Conservation (phyloP, 306 rosid species). For the Medicago ruthenica region DNA sequence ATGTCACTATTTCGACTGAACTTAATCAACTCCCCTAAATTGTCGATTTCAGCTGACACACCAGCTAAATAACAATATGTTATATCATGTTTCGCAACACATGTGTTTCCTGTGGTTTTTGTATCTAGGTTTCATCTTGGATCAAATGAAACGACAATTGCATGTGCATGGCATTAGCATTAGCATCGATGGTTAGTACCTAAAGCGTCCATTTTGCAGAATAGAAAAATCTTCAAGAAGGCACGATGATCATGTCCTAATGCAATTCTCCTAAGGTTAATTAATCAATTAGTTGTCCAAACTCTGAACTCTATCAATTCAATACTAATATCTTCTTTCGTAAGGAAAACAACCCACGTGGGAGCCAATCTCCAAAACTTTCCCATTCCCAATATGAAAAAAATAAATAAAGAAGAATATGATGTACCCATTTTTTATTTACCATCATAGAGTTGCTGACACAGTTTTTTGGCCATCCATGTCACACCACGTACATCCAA, state of each 20-base stretch:
- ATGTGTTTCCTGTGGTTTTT: constrained; percentile 39
- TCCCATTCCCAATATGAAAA: constrained; percentile 37
- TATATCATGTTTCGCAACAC: constrained; percentile 28
- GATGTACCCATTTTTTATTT: constrained; percentile 46
- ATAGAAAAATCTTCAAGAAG: neutral
- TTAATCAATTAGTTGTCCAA: constrained; percentile 40
- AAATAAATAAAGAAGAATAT: constrained; percentile 28
- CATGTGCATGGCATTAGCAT: constrained; percentile 58
- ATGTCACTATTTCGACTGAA: no score
- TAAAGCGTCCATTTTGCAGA: constrained; percentile 32
- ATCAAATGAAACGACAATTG: constrained; percentile 44
- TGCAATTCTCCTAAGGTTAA: constrained; percentile 21
- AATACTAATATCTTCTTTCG: constrained; percentile 44
- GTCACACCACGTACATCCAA: constrained; percentile 52
- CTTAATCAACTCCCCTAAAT: no score
- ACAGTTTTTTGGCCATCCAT: constrained; percentile 53
- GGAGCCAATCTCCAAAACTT: constrained; percentile 53
- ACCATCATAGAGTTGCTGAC: constrained; percentile 55
- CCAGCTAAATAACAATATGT: neutral
- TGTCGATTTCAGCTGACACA: no score
- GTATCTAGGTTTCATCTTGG: constrained; percentile 30
- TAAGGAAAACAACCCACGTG: constrained; percentile 77
- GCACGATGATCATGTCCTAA: constrained; percentile 32
- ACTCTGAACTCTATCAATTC: constrained; percentile 41
- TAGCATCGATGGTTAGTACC: constrained; percentile 36